phyloP scores from a whole-genome alignment of 2,329 filamentous ascomycete genomes.

The Hypoxylon rubiginosum region DNA sequence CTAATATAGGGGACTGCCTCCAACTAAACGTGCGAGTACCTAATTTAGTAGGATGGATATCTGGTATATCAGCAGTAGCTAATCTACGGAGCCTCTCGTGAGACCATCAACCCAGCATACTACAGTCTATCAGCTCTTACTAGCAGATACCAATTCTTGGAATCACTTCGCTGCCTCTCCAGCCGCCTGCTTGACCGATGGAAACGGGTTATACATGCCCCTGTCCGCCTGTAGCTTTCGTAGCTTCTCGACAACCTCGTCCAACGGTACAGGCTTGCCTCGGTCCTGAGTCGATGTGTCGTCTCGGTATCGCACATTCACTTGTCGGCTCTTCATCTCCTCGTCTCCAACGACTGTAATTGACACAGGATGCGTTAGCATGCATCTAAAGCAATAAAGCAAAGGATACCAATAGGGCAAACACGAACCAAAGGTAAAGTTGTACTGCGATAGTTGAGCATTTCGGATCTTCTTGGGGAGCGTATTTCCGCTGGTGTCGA shows the following conservation, averaged over 20 bases:
- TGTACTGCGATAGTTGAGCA: slow-evolving; percentile 84
- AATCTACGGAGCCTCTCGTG: background rate
- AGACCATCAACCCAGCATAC: background rate
- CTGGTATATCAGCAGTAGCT: background rate
- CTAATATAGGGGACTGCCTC: background rate
- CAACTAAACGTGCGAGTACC: background rate
- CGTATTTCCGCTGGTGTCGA: slow-evolving; percentile 81
- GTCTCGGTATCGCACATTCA: slow-evolving; percentile 46
- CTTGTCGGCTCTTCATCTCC: slow-evolving; percentile 45
- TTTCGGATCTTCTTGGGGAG: slow-evolving; percentile 92
- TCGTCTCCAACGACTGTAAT: slow-evolving; percentile 46
- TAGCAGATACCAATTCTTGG: background rate
- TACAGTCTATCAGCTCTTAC: slow-evolving; percentile 15
- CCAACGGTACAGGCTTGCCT: slow-evolving; percentile 43
- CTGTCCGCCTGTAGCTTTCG: slow-evolving; percentile 24
- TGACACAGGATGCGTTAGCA: slow-evolving; percentile 13
- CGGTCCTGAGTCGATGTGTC: slow-evolving; percentile 45
- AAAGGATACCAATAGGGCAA: background rate
- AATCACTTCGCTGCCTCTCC: slow-evolving; percentile 23
- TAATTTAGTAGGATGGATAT: background rate
- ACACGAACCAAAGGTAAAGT: slow-evolving; percentile 81
- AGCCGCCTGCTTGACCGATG: slow-evolving; percentile 36
- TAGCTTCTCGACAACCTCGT: slow-evolving; percentile 44
- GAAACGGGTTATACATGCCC: slow-evolving; percentile 38
- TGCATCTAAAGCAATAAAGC: background rate